Evolutionary conservation across 2,329 filamentous ascomycete species (phyloP), one percentile per base, ranked within the genome.

Genomic region (Bipolaris zeicola): DNA sequence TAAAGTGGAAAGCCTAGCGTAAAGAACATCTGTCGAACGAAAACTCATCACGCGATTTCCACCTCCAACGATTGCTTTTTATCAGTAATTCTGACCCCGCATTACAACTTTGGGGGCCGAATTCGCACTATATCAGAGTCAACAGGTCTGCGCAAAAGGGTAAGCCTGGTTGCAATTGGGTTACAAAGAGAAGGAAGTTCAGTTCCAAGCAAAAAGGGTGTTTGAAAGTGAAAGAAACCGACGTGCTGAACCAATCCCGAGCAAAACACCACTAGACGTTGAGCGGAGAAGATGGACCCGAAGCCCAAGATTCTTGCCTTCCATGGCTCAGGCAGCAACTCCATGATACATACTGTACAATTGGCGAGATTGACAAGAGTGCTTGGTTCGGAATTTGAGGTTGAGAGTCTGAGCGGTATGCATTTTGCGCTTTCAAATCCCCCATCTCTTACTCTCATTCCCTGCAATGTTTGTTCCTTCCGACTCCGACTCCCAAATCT

Each of bases 241-340:
- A 43, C 20, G 8, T 43, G 28, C 45, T 10, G 34, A 44, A 38
- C 31, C 22, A 6, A 34, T 31, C 13, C 11, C 20, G 5, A 43
- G 33, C 36, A 38, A 18, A 46, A 18, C 18, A 24, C 11, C 14
- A 5, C 11, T 5, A 28, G 11, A 13, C 31, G 5, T 2, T 18
- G n/a, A 41, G 47, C 31, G 6, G 10, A 31, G 14, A 33, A 26
- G 3, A 13, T 31, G 5, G 14, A 20, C n/a, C 31, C 54, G 3
- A 75, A 74, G 46, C 71, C 73, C 1, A 73, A 68, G 1, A 38
- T 76, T 13, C 68, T 76, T 10, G 65, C 71, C 18, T 74, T 76
- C 62, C 74, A 76, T 49, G 74, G 74, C 58, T 70, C 67, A 5
- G 74, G 74, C 16, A 66, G 64, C 28, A 76, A 75, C 50, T 64